Percentiles rank a stretch among this genome's conserved stretches.
These are phyloP conservation scores for Tolypocladium pustulatum DNA, from an alignment of 2,329 filamentous ascomycete genomes.

Conservation along the genomic window DNA sequence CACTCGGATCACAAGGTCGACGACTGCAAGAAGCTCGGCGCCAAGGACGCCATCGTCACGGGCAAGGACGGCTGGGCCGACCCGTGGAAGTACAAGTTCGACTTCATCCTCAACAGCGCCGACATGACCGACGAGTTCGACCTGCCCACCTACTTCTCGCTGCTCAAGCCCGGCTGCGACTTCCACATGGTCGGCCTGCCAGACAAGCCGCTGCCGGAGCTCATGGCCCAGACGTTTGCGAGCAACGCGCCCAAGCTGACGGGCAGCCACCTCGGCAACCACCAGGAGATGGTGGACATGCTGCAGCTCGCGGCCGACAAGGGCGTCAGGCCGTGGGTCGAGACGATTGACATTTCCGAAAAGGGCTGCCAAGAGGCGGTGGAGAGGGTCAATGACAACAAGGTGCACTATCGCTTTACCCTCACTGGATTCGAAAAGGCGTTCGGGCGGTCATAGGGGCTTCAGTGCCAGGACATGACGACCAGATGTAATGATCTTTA, in stretches of 20 bases:
- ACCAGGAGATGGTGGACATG: constrained; percentile 49
- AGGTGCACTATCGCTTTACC: constrained; percentile 64
- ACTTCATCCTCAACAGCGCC: constrained; percentile 40
- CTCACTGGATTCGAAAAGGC: constrained; percentile 57
- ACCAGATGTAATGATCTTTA: too few relatives aligned
- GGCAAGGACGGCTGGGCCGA: constrained; percentile 45
- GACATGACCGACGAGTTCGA: constrained; percentile 44
- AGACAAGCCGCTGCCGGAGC: constrained; percentile 33
- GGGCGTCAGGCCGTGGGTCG: constrained; percentile 44
- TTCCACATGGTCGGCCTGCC: constrained; percentile 50
- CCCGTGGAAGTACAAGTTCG: constrained; percentile 38
- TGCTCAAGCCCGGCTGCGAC: constrained; percentile 39
- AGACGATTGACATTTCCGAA: constrained; percentile 55
- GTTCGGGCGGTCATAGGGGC: constrained; percentile 25
- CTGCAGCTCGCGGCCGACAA: constrained; percentile 45
- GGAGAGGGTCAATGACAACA: constrained; percentile 57
- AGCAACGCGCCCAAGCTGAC: constrained; percentile 41
- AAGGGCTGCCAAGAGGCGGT: constrained; percentile 61
- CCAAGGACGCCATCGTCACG: constrained; percentile 40
- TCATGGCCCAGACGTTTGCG: constrained; percentile 32
- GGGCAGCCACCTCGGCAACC: constrained; percentile 49
- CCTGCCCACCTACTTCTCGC: constrained; percentile 37
- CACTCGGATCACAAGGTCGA: constrained; percentile 46
- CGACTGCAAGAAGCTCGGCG: constrained; percentile 52
- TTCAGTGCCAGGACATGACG: not conserved